A percentile compares a stretch with the other conserved stretches of the same genome.
Evolutionary conservation across 106 monocot genomes (phyloP).

Genomic region (Vanilla planifolia): DNA sequence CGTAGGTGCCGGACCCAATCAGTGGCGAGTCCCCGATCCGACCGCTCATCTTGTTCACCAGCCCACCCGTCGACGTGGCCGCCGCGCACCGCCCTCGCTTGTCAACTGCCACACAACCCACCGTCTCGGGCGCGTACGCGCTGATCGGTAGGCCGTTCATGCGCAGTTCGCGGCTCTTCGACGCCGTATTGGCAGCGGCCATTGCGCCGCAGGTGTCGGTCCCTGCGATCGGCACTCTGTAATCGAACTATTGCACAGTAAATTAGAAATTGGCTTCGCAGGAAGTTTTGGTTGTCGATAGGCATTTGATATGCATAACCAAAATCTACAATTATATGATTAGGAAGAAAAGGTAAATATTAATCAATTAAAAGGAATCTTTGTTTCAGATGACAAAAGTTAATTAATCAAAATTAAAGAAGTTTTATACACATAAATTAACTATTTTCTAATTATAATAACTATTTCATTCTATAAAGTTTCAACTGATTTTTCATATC

Average conservation of each 20-base stretch:
- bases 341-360: no score
- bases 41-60: slow-evolving; percentile 89
- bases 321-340: no score
- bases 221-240: slow-evolving; percentile 48
- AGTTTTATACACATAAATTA: no score
- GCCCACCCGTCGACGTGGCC: slow-evolving; percentile 90
- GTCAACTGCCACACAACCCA: slow-evolving; percentile 88
- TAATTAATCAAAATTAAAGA: no score
- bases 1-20: slow-evolving; percentile 90
- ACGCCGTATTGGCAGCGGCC: not conserved
- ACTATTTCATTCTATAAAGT: no score
- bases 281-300: no score
- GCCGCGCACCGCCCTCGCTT: slow-evolving; percentile 49
- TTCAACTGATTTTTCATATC: no score
- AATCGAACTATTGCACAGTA: slow-evolving; percentile 52
- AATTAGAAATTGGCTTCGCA: no score
- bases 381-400: no score
- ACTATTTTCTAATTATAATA: no score
- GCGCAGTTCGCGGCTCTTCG: slow-evolving; percentile 10
- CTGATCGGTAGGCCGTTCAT: slow-evolving; percentile 93
- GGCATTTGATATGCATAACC: no score
- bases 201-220: slow-evolving; percentile 39
- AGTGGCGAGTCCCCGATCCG: slow-evolving; percentile 92
- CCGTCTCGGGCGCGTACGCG: slow-evolving; percentile 91
- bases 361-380: no score